Evolutionary conservation across 2,329 filamentous ascomycete genomes (phyloP), one percentile per base, ranked within the genome.

Genomic region (Teratosphaeria zuluensis): DNA sequence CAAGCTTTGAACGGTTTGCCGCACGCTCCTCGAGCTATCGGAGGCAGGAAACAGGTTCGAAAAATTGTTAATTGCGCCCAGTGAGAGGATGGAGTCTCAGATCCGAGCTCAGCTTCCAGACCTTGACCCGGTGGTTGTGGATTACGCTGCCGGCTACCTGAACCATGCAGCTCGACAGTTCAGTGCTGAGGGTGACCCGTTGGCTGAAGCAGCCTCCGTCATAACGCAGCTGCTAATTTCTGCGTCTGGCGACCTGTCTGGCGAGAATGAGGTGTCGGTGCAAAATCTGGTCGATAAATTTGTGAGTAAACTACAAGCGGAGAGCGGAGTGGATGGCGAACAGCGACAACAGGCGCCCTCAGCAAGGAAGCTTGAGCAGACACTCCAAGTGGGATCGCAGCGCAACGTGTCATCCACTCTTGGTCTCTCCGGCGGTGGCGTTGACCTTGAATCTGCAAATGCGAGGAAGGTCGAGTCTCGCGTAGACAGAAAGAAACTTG

Each of bases 401-500:
- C 84, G 90, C 64, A 96, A 96, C 75, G 92, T 99, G 77, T 99
- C 94, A 33, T 95, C 94, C 5, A 99, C 94, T 2, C 77, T 99
- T 65, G 92, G 91, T 24, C 85, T 99, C 55, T 84, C 92, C 7
- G 88, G 87, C 56, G 89, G 85, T 58, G 86, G 81, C 60, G 90
- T 99, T 46, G 94, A 99, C 71, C 81, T 99, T 30, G 94, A 99
- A 75, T 95, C 92, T 58, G 91, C 92, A 71, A 95, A 95, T 71
- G 81, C 84, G 46, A 84, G 92, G 69, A 97, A 97, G 77, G 89
- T 99, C 59, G 94, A 99, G 78, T 97, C 92, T 68, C 90, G 92
- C 73, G 94, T 99, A 61, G 94, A 99, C 77, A 86, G 87, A 72
- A 99, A 97, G 86, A 99, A 99, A 81, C 85, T 99, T 21, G 94